Base-by-base conservation (phyloP, 2,329 filamentous ascomycete genomes). In the Capronia coronata region DNA sequence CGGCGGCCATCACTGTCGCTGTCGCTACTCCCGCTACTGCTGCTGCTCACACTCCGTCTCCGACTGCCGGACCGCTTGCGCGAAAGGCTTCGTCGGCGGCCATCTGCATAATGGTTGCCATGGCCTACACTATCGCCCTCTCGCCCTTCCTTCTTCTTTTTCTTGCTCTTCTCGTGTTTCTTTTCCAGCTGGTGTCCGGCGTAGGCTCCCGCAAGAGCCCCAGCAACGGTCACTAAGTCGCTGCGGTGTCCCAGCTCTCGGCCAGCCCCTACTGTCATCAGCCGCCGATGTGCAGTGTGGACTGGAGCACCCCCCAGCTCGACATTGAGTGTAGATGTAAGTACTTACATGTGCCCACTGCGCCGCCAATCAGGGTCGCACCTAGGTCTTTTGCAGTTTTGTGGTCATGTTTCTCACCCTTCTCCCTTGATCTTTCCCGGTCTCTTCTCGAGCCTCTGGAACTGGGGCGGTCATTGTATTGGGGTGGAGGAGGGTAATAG, bases 341-440 rank as follows among this genome's bases (percentile, higher is more conserved):
- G 38, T 27, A 47, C 54, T 56, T 54, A 56, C 54, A 56, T 34
- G 65, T 67, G 41, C 68, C 68, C 2, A 63, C 66, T 1, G 65
- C 65, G 30, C 62, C 67, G 19, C 69, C 69, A 23, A 68, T 42
- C 8, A 69, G 50, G 2, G 67, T 65, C 9, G 67, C 63, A 1
- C 64, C 67, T 9, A 70, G 52, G 14, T 62, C 67, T 18, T 67
- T 66, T 7, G 63, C 64, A 42, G 65, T 61, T 11, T 51, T 48
- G 23, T 59, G 52, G 1, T 58, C 59, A 11, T 56, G 39, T 16
- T 58, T 54, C 22, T 55, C 49, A 8, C 40, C 44, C 14, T 46
- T 35, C n/a, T 48, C 47, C 34, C 54, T 23, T 11, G 54, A 52
- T 13, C 39, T 48, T 39, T 48, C 54, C 22, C 49, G 35, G 11